phyloP scores from a whole-genome alignment of 148 eudicot species.

The Hydrangea macrophylla region DNA sequence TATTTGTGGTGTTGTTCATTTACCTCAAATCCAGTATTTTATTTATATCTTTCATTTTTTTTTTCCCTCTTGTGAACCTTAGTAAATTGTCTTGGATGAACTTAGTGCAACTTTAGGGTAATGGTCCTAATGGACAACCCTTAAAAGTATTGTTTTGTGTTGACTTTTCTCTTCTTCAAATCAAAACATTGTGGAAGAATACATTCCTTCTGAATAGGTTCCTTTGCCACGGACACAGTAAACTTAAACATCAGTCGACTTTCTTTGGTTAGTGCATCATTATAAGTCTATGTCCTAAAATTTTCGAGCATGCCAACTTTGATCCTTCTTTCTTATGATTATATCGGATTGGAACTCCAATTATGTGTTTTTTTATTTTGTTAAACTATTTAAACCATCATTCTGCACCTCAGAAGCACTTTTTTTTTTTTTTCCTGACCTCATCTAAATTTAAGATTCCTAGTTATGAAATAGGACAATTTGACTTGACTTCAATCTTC shows the following conservation, averaged over 20 bases:
- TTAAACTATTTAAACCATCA: not conserved
- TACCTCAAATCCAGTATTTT: too few relatives aligned
- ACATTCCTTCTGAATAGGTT: not conserved
- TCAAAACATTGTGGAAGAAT: not conserved
- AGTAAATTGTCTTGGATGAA: not conserved
- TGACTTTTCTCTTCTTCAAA: not conserved
- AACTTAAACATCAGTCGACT: too few relatives aligned
- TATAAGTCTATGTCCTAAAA: not conserved
- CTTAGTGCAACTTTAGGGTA: not conserved
- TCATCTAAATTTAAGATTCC: too few relatives aligned
- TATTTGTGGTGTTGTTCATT: too few relatives aligned
- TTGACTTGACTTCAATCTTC: slow-evolving; percentile 6
- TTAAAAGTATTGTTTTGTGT: too few relatives aligned
- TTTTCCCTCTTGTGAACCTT: not conserved
- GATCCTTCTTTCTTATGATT: not conserved
- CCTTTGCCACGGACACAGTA: not conserved
- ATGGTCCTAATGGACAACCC: too few relatives aligned
- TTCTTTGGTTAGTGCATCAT: not conserved
- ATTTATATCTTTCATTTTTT: too few relatives aligned
- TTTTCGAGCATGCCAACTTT: not conserved
- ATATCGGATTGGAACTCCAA: not conserved
- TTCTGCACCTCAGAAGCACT: too few relatives aligned
- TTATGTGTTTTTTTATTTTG: not conserved
- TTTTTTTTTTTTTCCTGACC: too few relatives aligned
- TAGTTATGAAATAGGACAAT: too few relatives aligned